Percentiles rank a stretch among this genome's conserved stretches.
Evolutionary conservation across 176 grass and related monocot genomes (phyloP).

Genomic region (Pontederia paniculata): DNA sequence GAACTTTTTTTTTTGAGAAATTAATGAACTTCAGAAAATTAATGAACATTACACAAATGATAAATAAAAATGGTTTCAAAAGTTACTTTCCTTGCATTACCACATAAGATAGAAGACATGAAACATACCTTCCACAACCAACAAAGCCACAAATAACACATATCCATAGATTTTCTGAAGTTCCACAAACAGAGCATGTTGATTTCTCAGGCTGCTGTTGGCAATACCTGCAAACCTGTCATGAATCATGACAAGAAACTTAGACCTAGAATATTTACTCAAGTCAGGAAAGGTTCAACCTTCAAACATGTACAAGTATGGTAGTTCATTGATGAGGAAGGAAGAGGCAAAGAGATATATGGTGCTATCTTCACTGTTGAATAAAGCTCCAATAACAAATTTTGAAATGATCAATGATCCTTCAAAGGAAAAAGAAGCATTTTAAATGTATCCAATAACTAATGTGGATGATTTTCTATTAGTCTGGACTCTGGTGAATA

Average conservation of each 20-base stretch:
- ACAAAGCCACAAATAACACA: constrained; percentile 92
- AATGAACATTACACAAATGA: constrained; percentile 3
- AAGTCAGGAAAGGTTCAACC: constrained; percentile 1
- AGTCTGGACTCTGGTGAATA: no score
- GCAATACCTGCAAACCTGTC: constrained; percentile 96
- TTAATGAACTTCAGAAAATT: no score
- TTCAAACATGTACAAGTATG: no score
- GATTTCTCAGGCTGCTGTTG: constrained; percentile 90
- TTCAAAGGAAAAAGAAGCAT: no score
- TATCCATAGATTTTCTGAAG: constrained; percentile 85
- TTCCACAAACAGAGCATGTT: constrained; percentile 77
- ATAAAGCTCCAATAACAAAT: no score
- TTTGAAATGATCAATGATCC: no score
- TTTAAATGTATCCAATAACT: no score
- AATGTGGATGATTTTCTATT: no score
- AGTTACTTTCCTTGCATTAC: constrained; percentile 1
- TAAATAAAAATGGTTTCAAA: neutral
- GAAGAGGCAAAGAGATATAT: no score
- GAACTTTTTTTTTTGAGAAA: no score
- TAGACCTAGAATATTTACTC: neutral
- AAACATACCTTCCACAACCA: constrained; percentile 83
- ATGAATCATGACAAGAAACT: constrained; percentile 7
- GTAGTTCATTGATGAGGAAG: no score
- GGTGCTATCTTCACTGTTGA: no score
- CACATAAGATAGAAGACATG: constrained; percentile 1